Percentiles rank a stretch among this genome's conserved stretches.
Conservation (phyloP, 768 basidiomycete genomes). For the Leucocoprinus birnbaumii region DNA sequence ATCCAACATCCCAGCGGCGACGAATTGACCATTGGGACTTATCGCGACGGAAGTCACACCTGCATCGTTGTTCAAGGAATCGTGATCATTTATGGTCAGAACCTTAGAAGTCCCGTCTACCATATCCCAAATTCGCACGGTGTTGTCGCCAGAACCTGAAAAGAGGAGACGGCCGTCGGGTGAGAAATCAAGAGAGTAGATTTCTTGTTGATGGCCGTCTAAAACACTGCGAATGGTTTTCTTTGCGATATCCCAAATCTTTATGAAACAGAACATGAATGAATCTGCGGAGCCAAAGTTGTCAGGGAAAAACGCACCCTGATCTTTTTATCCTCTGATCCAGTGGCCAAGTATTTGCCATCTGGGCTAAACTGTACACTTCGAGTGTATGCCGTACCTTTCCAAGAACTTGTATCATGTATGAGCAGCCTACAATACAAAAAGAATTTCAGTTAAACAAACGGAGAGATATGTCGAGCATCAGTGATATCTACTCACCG, state of each 20-base stretch:
- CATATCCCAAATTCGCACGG: slow-evolving; percentile 40
- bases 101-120: slow-evolving; percentile 27
- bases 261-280: slow-evolving; percentile 35
- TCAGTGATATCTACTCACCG: slow-evolving; percentile 55
- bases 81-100: slow-evolving; percentile 40
- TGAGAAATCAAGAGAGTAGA: slow-evolving; percentile 90
- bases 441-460: neutral
- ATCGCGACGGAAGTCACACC: slow-evolving; percentile 76
- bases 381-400: slow-evolving; percentile 88
- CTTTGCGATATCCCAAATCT: slow-evolving; percentile 89
- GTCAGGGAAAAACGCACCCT: slow-evolving; percentile 48
- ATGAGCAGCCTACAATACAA: slow-evolving; percentile 65
- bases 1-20: slow-evolving; percentile 65
- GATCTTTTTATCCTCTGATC: slow-evolving; percentile 88
- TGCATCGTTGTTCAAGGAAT: slow-evolving; percentile 38
- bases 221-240: slow-evolving; percentile 74
- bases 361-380: slow-evolving; percentile 91
- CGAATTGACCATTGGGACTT: slow-evolving; percentile 65
- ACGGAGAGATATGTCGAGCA: neutral
- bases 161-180: slow-evolving; percentile 77
- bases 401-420: slow-evolving; percentile 72
- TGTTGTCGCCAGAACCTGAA: slow-evolving; percentile 76
- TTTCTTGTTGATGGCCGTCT: slow-evolving; percentile 85
- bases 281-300: slow-evolving; percentile 16
- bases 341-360: slow-evolving; percentile 87